phyloP scores from a whole-genome alignment of 176 grass and related monocot genomes.

The barley (Hordeum vulgare) region DNA sequence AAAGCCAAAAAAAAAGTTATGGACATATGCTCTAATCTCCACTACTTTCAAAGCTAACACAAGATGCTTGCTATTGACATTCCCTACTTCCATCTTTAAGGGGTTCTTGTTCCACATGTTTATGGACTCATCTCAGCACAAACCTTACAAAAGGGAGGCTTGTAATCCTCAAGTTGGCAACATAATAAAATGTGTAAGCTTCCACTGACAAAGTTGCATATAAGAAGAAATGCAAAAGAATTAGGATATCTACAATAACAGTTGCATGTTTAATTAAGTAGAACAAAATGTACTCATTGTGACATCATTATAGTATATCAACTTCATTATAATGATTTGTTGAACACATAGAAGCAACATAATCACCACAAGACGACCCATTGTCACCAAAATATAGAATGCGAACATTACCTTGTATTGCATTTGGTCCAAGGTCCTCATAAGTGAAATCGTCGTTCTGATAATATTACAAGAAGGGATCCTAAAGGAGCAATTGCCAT shows the following conservation, averaged over 20 bases:
- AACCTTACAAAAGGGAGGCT: slow-evolving; percentile 84
- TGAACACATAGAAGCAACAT: slow-evolving; percentile 36
- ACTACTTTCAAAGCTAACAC: slow-evolving; percentile 85
- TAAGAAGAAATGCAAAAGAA: neutral
- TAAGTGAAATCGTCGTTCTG: slow-evolving; percentile 79
- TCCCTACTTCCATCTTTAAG: slow-evolving; percentile 90
- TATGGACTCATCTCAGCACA: slow-evolving; percentile 63
- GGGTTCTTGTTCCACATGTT: slow-evolving; percentile 86
- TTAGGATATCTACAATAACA: neutral
- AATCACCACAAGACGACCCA: slow-evolving; percentile 7
- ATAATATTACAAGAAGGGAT: slow-evolving; percentile 67
- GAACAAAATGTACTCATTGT: slow-evolving; percentile 50
- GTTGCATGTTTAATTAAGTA: neutral
- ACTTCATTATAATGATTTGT: slow-evolving; percentile 94
- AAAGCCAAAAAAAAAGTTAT: neutral
- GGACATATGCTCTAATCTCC: neutral
- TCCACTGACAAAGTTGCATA: slow-evolving; percentile 8
- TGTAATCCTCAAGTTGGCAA: slow-evolving; percentile 78
- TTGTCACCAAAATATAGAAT: neutral
- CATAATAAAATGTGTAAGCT: neutral
- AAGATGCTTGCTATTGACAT: slow-evolving; percentile 93
- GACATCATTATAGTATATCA: slow-evolving; percentile 86
- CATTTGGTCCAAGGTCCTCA: slow-evolving; percentile 98
- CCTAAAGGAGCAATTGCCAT: slow-evolving; percentile 28
- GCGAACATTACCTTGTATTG: slow-evolving; percentile 58